Conservation (phyloP, 2,329 filamentous ascomycete species). For the Fusarium hainanense region DNA sequence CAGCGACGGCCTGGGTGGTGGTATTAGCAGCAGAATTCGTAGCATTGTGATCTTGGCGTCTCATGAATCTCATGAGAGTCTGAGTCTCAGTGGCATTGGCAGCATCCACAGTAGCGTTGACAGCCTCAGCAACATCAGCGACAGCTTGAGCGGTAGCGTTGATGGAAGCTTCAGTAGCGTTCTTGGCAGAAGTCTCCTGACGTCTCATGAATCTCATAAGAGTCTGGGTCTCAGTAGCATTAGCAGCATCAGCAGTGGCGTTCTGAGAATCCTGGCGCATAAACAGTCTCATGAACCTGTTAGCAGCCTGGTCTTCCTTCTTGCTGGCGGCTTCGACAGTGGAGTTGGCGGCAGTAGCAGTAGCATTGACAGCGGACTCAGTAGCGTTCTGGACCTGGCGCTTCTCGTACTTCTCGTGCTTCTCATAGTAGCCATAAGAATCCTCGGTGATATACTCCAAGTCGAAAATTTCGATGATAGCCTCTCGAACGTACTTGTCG, state of each 20-base stretch:
- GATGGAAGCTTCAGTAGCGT: background rate
- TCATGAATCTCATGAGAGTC: background rate
- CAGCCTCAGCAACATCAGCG: background rate
- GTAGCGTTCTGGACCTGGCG: background rate
- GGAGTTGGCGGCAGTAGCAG: background rate
- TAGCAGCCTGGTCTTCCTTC: background rate
- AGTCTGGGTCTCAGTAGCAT: background rate
- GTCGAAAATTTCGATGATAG: slow-evolving; percentile 18
- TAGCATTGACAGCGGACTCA: background rate
- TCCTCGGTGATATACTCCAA: slow-evolving; percentile 10
- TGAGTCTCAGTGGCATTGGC: background rate
- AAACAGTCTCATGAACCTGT: background rate
- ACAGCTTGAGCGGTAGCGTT: background rate
- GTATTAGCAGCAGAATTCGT: no score
- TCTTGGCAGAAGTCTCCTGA: background rate
- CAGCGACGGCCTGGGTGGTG: background rate
- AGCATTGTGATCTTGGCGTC: no score
- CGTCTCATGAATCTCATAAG: slow-evolving; percentile 1
- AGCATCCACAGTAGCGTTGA: background rate
- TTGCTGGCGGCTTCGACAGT: background rate
- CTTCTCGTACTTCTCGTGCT: background rate
- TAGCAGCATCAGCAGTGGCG: background rate
- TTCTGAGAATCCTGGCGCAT: background rate
- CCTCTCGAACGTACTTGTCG: slow-evolving; percentile 19
- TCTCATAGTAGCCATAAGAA: background rate